phyloP scores from a whole-genome alignment of 116 monocot genomes.

The Trichopus zeylanicus region DNA sequence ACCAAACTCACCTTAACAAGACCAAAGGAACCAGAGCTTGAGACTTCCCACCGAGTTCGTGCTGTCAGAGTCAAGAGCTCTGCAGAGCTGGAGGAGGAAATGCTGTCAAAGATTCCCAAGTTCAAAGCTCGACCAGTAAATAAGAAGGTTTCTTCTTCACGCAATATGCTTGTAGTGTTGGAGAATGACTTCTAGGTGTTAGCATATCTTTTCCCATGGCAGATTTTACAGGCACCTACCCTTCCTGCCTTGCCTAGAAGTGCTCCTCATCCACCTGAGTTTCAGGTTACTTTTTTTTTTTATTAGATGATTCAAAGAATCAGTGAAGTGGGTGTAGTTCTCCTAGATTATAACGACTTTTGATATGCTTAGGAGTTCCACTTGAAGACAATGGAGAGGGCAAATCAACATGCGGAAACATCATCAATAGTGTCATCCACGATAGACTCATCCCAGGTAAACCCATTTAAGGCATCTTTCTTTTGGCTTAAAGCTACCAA shows the following conservation, averaged over 20 bases:
- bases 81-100: conserved; percentile 81
- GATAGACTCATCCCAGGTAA: conserved; percentile 38
- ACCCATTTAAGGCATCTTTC: not conserved
- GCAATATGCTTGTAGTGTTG: not conserved
- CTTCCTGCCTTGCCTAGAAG: conserved; percentile 49
- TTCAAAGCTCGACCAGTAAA: conserved; percentile 86
- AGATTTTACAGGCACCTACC: conserved; percentile 75
- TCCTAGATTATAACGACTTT: not conserved
- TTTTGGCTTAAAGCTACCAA: not conserved
- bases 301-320: not conserved
- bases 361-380: conserved; percentile 42
- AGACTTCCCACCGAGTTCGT: conserved; percentile 64
- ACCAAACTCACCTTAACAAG: conserved; percentile 77
- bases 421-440: conserved; percentile 34
- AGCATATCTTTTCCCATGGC: not conserved
- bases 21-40: conserved; percentile 75
- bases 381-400: conserved; percentile 83
- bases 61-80: conserved; percentile 82
- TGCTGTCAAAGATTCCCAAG: conserved; percentile 88
- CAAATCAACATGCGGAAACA: conserved; percentile 51
- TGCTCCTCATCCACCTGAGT: conserved; percentile 50
- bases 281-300: conserved; percentile 39
- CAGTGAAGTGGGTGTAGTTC: not conserved
- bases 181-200: not conserved
- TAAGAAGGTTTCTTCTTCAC: conserved; percentile 55